These are phyloP conservation scores for Craterostigma plantagineum DNA, from an alignment of 257 asterid species.

Conservation along the genomic window DNA sequence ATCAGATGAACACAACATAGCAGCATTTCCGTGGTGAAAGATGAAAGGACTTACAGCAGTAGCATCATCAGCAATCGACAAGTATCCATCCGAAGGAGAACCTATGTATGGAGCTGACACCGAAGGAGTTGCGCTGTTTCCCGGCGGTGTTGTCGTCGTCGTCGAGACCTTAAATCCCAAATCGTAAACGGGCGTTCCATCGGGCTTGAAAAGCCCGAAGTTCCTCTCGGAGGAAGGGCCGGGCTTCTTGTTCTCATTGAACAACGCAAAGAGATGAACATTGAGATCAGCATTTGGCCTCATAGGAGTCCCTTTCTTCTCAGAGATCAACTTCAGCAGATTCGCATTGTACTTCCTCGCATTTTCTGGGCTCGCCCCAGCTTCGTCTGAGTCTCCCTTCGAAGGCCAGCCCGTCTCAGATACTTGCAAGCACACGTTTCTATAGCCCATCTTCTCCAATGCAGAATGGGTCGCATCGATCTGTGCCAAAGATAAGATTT, in stretches of 20 bases:
- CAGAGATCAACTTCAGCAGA: constrained; percentile 30
- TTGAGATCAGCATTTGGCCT: constrained; percentile 45
- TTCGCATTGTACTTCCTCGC: constrained; percentile 60
- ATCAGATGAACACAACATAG: too few relatives aligned
- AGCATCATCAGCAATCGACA: too few relatives aligned
- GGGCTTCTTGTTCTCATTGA: constrained; percentile 79
- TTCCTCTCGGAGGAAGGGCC: constrained; percentile 87
- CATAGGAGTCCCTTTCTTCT: constrained; percentile 77
- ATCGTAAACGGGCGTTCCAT: constrained; percentile 54
- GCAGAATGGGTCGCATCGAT: constrained; percentile 64
- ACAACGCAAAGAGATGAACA: constrained; percentile 54
- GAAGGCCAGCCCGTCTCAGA: constrained; percentile 99
- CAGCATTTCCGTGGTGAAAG: too few relatives aligned
- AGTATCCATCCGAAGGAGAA: too few relatives aligned
- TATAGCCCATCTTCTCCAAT: constrained; percentile 43
- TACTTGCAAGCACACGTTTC: constrained; percentile 45
- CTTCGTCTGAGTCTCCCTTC: constrained; percentile 74
- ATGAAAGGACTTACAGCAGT: too few relatives aligned
- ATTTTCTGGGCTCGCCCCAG: constrained; percentile 61
- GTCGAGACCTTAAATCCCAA: constrained; percentile 35
- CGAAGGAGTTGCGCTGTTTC: too few relatives aligned
- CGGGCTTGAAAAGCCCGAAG: constrained; percentile 78
- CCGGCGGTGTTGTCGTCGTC: too few relatives aligned
- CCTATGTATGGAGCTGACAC: too few relatives aligned
- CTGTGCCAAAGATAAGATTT: neutral